Base-by-base conservation (phyloP, 2,329 filamentous ascomycete species). In the Macrophomina phaseolina region DNA sequence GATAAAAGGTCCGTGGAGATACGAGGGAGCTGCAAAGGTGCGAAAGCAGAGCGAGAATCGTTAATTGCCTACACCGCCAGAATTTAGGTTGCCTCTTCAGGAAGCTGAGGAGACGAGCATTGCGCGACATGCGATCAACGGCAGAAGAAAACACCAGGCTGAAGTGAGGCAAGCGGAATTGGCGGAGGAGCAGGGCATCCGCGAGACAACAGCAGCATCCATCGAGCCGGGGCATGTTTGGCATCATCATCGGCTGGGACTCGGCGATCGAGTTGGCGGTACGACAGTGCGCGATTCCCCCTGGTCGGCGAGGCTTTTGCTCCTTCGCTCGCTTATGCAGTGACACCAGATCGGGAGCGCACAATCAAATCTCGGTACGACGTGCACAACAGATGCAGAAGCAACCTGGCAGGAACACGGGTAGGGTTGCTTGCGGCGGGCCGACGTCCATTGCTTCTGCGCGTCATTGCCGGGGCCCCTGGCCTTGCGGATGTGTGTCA, bases 291-390 rank as follows among this genome's bases (percentile, higher is more conserved):
- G 58, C 58, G 42, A 18, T 48, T 62, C 42, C 58, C 58, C 42
- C 45, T 48, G 42, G 63, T 56, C 42, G 42, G 38, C 23, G 51
- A 56, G 63, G 63, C 51, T 65, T 56, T 56, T 65, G 63, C 63
- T 65, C 63, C 63, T 65, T 53, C 49, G 63, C 63, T 55, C 49
- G 49, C 49, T 65, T 62, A 62, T 62, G 58, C 58, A 56, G 63
- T 53, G 30, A 56, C 63, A 64, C 49, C 46, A 64, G 61, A 64
- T 53, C 63, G 63, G 52, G 46, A 62, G 58, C 58, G 58, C 58
- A 62, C 58, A 62, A 62, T 62, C 58, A 62, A 45, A 62, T 62
- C 58, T 62, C 58, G 58, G 58, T 62, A 62, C 58, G 58, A 62
- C 58, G 16, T 62, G 55, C 55, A 28, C 55, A 46, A 60, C 55